These are phyloP conservation scores for Otatea glauca DNA, from an alignment of 176 grass and related monocot genomes.

Conservation along the genomic window DNA sequence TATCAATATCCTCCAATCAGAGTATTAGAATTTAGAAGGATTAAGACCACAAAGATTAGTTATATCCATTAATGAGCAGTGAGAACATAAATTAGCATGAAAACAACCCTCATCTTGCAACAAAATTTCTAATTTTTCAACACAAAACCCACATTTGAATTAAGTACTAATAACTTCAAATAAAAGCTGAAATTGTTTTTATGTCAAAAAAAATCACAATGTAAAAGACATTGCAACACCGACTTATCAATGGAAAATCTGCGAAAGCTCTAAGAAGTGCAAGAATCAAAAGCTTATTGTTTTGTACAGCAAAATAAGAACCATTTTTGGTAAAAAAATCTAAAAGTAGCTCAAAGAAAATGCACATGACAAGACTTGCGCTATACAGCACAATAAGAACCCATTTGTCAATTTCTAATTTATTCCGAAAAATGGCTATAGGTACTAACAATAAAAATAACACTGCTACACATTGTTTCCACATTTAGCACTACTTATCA, in stretches of 20 bases:
- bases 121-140: constrained; percentile 9
- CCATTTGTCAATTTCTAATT: background rate
- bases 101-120: background rate
- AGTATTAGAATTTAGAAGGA: constrained; percentile 7
- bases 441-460: constrained; percentile 10
- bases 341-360: background rate
- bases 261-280: background rate
- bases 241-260: background rate
- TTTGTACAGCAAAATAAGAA: background rate
- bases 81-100: constrained; percentile 7
- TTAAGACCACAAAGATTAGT: background rate
- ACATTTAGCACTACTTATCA: constrained; percentile 22
- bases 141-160: background rate
- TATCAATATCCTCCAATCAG: constrained; percentile 5
- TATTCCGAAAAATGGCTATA: constrained; percentile 2
- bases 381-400: constrained; percentile 8
- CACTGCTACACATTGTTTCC: background rate
- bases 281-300: background rate
- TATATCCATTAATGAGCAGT: constrained; percentile 16
- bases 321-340: background rate
- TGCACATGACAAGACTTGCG: background rate
- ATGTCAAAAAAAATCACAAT: background rate
- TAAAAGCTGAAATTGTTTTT: constrained; percentile 12
- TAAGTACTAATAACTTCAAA: constrained; percentile 23
- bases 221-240: constrained; percentile 11